phyloP scores from a whole-genome alignment of 768 basidiomycete species.

The Boletus fagicola region DNA sequence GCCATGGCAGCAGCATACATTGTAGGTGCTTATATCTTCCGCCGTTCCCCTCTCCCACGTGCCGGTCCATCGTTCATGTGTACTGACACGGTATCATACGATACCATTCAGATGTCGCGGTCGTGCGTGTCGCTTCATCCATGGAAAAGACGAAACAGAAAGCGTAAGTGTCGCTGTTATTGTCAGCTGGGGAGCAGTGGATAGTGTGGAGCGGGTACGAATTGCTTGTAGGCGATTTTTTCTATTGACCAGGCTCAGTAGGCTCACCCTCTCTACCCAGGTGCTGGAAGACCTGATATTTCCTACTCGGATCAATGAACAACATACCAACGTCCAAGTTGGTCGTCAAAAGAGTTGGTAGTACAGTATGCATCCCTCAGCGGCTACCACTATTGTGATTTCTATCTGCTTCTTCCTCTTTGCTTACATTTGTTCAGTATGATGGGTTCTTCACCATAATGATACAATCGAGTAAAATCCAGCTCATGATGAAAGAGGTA shows the following conservation, averaged over 20 bases:
- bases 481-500: background rate
- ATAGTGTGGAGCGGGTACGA: background rate
- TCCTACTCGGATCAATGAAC: too few species aligned
- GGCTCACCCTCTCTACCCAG: too few species aligned
- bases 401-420: background rate
- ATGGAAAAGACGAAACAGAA: background rate
- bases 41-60: background rate
- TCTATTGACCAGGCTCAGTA: background rate
- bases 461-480: background rate
- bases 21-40: background rate
- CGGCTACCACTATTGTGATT: background rate
- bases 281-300: too few species aligned
- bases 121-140: background rate
- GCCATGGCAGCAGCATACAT: conserved; percentile 1
- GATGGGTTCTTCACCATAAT: background rate
- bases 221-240: background rate
- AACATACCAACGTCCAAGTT: background rate
- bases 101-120: too few species aligned
- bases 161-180: background rate
- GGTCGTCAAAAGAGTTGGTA: background rate
- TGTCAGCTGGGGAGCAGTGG: background rate
- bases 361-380: background rate
- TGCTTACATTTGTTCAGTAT: background rate
- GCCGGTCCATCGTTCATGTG: background rate
- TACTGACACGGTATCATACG: background rate